phyloP scores from a whole-genome alignment of 805 yeast species.

The Tanozyma kutaoensis region DNA sequence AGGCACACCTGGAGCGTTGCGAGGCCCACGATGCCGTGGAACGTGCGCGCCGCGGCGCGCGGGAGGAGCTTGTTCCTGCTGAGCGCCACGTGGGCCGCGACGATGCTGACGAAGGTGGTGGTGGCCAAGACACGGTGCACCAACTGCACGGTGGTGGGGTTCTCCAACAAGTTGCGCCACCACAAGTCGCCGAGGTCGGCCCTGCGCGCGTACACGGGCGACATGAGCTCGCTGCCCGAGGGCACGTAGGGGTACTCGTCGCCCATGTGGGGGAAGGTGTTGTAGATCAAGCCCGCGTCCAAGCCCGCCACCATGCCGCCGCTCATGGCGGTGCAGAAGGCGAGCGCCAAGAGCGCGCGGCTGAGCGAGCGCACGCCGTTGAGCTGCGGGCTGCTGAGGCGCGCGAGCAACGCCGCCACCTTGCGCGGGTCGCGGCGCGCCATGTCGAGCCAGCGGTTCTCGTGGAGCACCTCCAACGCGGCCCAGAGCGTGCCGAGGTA shows the following conservation, averaged over 20 bases:
- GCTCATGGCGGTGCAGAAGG: slow-evolving; percentile 86
- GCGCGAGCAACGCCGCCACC: slow-evolving; percentile 24
- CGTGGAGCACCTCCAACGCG: slow-evolving; percentile 73
- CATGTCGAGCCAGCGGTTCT: slow-evolving; percentile 42
- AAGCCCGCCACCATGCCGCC: slow-evolving; percentile 98
- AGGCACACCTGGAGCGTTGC: slow-evolving; percentile 72
- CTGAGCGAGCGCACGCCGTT: slow-evolving; percentile 44
- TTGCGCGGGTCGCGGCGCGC: slow-evolving; percentile 28
- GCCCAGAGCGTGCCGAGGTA: slow-evolving; percentile 87
- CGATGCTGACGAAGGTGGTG: slow-evolving; percentile 59
- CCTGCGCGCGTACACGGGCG: slow-evolving; percentile 55
- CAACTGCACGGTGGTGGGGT: slow-evolving; percentile 91
- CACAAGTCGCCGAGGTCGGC: slow-evolving; percentile 58
- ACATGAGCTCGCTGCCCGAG: slow-evolving; percentile 62
- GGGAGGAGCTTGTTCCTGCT: slow-evolving; percentile 44
- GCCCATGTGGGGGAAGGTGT: slow-evolving; percentile 96
- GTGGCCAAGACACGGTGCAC: slow-evolving; percentile 80
- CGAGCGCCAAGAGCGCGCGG: slow-evolving; percentile 45
- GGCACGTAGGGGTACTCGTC: slow-evolving; percentile 52
- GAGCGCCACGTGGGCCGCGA: slow-evolving; percentile 62
- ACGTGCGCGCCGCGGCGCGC: slow-evolving; percentile 36
- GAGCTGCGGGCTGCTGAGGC: slow-evolving; percentile 50
- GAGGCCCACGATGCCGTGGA: slow-evolving; percentile 68
- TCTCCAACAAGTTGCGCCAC: slow-evolving; percentile 91
- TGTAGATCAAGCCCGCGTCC: slow-evolving; percentile 94